phyloP scores from a whole-genome alignment of 108 stramenopile genomes.

The Aurantiochytrium sp. region DNA sequence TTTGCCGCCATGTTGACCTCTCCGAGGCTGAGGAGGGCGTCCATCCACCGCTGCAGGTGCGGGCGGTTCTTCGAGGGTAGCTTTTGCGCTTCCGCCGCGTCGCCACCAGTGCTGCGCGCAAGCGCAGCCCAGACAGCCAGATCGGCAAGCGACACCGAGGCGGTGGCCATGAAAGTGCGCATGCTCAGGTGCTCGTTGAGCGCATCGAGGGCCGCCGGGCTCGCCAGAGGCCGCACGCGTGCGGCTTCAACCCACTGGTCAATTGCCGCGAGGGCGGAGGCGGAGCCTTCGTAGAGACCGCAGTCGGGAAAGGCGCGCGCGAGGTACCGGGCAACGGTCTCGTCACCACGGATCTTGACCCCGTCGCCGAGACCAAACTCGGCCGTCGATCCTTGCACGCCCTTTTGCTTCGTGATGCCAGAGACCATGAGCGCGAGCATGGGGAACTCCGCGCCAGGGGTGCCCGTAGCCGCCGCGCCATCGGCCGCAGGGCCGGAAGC shows the following conservation, averaged over 20 bases:
- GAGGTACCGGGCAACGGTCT: background rate
- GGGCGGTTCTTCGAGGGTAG: slow-evolving; percentile 29
- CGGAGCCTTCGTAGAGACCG: background rate
- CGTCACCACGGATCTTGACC: background rate
- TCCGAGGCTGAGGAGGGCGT: background rate
- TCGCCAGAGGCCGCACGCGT: background rate
- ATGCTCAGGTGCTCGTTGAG: background rate
- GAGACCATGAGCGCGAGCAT: slow-evolving; percentile 24
- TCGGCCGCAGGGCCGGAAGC: background rate
- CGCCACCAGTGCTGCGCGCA: background rate
- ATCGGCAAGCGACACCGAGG: slow-evolving; percentile 5
- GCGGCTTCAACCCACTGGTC: background rate
- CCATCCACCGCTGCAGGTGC: background rate
- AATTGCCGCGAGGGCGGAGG: background rate
- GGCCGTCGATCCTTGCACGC: background rate
- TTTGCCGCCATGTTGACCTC: background rate
- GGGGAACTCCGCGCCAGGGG: background rate
- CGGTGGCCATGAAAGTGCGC: background rate
- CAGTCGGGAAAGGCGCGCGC: background rate
- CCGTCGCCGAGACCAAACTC: background rate
- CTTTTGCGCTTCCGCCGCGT: background rate
- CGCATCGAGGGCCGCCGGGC: background rate
- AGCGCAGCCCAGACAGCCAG: slow-evolving; percentile 8
- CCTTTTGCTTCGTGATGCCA: background rate
- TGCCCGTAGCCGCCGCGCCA: background rate